phyloP scores from a whole-genome alignment of 1,284 basidiomycete species.

The Ustilago xerochloae region DNA sequence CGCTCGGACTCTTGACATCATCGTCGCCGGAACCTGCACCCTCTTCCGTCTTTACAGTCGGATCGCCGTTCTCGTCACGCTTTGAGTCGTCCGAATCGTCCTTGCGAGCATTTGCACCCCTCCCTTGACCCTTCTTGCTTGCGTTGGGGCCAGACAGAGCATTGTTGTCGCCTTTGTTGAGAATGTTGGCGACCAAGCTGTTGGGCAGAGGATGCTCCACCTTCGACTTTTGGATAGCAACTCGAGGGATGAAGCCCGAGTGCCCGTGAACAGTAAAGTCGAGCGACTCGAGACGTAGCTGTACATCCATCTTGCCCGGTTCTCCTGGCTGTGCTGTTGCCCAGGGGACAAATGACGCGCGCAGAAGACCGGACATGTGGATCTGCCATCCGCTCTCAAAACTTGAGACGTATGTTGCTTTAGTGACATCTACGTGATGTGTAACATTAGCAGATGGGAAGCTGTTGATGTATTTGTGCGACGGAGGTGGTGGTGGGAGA shows the following conservation, averaged over 20 bases:
- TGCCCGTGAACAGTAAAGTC: slow-evolving; percentile 49
- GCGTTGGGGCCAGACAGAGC: slow-evolving; percentile 3
- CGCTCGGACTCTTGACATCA: slow-evolving; percentile 29
- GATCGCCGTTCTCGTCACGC: slow-evolving; percentile 33
- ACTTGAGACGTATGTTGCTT: slow-evolving; percentile 37
- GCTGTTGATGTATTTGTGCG: slow-evolving; percentile 43
- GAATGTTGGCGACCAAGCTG: slow-evolving; percentile 36
- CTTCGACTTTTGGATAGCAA: slow-evolving; percentile 47
- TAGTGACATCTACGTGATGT: slow-evolving; percentile 45
- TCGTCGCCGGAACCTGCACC: slow-evolving; percentile 22
- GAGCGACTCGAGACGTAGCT: slow-evolving; percentile 52
- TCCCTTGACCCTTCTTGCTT: slow-evolving; percentile 21
- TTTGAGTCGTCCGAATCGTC: slow-evolving; percentile 27
- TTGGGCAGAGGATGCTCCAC: slow-evolving; percentile 43
- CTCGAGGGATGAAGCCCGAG: slow-evolving; percentile 43
- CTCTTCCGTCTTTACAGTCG: slow-evolving; percentile 27
- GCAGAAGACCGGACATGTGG: slow-evolving; percentile 47
- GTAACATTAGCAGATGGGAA: slow-evolving; percentile 48
- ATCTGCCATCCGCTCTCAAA: slow-evolving; percentile 59
- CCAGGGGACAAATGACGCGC: slow-evolving; percentile 47
- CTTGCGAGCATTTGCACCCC: slow-evolving; percentile 23
- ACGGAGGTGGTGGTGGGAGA: slow-evolving; percentile 41
- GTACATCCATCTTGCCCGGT: slow-evolving; percentile 29
- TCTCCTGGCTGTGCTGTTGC: slow-evolving; percentile 15
- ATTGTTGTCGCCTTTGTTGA: slow-evolving; percentile 20